Conservation (phyloP, 1,139 yeast species). For the Hyphopichia khmerensis region DNA sequence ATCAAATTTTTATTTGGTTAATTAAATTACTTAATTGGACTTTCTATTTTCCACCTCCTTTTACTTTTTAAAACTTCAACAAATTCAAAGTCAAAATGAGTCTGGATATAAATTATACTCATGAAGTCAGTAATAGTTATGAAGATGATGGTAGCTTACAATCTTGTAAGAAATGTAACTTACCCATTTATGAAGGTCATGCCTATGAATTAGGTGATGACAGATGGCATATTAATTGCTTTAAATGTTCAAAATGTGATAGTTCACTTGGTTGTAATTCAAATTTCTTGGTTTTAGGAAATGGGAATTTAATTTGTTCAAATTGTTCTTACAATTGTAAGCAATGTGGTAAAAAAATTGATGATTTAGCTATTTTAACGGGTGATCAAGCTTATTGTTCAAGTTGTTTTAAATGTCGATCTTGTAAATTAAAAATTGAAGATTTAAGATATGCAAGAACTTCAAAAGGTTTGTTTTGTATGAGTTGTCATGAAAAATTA, state of each 20-base stretch:
- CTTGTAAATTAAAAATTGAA: slow-evolving; percentile 84
- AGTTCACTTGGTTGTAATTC: slow-evolving; percentile 81
- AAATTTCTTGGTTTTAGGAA: slow-evolving; percentile 86
- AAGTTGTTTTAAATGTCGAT: slow-evolving; percentile 84
- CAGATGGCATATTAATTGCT: slow-evolving; percentile 94
- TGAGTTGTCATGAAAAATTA: slow-evolving; percentile 86
- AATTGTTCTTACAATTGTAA: slow-evolving; percentile 89
- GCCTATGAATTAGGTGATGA: slow-evolving; percentile 86
- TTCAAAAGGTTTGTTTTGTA: slow-evolving; percentile 89
- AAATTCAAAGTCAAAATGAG: neutral
- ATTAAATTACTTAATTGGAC: too few relatives aligned
- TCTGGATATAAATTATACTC: slow-evolving; percentile 1
- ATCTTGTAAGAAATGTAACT: slow-evolving; percentile 42
- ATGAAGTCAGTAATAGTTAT: slow-evolving; percentile 1
- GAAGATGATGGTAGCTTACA: slow-evolving; percentile 16
- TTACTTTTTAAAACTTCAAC: neutral
- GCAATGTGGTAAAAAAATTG: slow-evolving; percentile 85
- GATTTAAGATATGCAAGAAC: slow-evolving; percentile 93
- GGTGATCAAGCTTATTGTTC: slow-evolving; percentile 96
- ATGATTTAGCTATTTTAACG: slow-evolving; percentile 92
- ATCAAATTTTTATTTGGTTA: too few relatives aligned
- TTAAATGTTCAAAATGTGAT: slow-evolving; percentile 82
- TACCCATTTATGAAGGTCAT: slow-evolving; percentile 66
- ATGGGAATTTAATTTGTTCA: slow-evolving; percentile 87
- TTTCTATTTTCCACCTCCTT: neutral